These are phyloP conservation scores for Thielaviopsis musarum DNA, from an alignment of 2,329 filamentous ascomycete species.

Conservation along the genomic window DNA sequence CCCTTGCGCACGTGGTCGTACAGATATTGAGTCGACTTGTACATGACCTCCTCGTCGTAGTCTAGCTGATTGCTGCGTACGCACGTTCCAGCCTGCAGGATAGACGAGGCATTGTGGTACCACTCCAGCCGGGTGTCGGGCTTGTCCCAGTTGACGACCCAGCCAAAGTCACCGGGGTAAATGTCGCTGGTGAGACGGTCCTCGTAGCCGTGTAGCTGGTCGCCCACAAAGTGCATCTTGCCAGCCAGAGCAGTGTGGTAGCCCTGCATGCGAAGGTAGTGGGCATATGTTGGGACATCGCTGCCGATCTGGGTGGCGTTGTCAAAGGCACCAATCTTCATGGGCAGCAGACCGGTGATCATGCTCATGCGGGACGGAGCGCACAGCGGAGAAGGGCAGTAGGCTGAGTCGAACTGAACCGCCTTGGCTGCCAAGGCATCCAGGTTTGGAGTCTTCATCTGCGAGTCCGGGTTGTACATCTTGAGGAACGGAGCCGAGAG, in stretches of 20 bases:
- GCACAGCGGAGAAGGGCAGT: conserved; percentile 86
- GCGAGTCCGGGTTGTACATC: conserved; percentile 76
- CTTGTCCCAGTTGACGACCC: conserved; percentile 91
- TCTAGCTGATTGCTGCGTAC: conserved; percentile 89
- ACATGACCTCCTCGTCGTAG: conserved; percentile 94
- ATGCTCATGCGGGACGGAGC: conserved; percentile 87
- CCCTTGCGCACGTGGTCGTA: conserved; percentile 81
- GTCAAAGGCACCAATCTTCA: conserved; percentile 82
- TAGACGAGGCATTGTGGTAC: conserved; percentile 93
- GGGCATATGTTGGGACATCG: conserved; percentile 79
- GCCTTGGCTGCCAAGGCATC: conserved; percentile 65
- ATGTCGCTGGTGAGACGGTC: conserved; percentile 87
- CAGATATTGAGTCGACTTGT: conserved; percentile 73
- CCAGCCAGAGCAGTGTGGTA: conserved; percentile 85
- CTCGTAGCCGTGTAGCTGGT: conserved; percentile 89
- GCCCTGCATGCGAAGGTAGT: conserved; percentile 69
- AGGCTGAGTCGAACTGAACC: conserved; percentile 84
- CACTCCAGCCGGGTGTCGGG: conserved; percentile 75
- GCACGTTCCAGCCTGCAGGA: conserved; percentile 75
- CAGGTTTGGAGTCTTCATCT: conserved; percentile 84
- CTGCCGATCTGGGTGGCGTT: conserved; percentile 74
- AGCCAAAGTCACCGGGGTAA: conserved; percentile 86
- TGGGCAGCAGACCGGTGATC: conserved; percentile 81
- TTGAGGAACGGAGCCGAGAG: conserved; percentile 78
- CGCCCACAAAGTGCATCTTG: conserved; percentile 96